Evolutionary conservation across 1,139 yeast species (phyloP).

Genomic region (Nakaseomyces glabratus): DNA sequence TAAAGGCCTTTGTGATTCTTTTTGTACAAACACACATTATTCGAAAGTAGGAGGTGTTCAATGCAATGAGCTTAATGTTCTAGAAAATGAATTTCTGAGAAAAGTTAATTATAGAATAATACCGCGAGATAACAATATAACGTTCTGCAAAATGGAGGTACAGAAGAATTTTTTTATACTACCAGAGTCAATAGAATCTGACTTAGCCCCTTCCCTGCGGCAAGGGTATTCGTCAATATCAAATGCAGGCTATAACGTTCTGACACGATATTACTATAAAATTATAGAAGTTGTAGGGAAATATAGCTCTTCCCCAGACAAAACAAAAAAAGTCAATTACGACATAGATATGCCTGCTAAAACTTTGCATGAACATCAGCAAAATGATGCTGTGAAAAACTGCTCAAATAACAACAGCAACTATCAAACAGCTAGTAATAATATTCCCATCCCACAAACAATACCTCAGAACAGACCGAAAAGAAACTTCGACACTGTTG

Average conservation of each 20-base stretch:
- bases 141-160: slow-evolving; percentile 28
- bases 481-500: no score
- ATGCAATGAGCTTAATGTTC: slow-evolving; percentile 69
- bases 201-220: slow-evolving; percentile 6
- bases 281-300: slow-evolving; percentile 55
- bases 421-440: no score
- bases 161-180: slow-evolving; percentile 18
- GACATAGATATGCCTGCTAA: slow-evolving; percentile 8
- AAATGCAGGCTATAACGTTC: slow-evolving; percentile 34
- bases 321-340: slow-evolving; percentile 21
- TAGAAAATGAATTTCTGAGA: slow-evolving; percentile 79
- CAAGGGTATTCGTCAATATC: slow-evolving; percentile 6
- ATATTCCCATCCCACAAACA: no score
- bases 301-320: slow-evolving; percentile 24
- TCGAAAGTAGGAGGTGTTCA: slow-evolving; percentile 96
- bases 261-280: slow-evolving; percentile 52
- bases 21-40: slow-evolving; percentile 87
- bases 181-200: slow-evolving; percentile 12
- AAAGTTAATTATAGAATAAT: slow-evolving; percentile 72
- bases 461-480: no score
- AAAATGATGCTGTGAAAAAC: no score
- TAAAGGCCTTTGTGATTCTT: slow-evolving; percentile 88
- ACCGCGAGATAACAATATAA: slow-evolving; percentile 41
- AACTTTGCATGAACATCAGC: no score
- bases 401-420: no score